Evolutionary conservation across 768 basidiomycete genomes (phyloP), one percentile per base, ranked within the genome.

Genomic region (Collybiopsis luxurians): DNA sequence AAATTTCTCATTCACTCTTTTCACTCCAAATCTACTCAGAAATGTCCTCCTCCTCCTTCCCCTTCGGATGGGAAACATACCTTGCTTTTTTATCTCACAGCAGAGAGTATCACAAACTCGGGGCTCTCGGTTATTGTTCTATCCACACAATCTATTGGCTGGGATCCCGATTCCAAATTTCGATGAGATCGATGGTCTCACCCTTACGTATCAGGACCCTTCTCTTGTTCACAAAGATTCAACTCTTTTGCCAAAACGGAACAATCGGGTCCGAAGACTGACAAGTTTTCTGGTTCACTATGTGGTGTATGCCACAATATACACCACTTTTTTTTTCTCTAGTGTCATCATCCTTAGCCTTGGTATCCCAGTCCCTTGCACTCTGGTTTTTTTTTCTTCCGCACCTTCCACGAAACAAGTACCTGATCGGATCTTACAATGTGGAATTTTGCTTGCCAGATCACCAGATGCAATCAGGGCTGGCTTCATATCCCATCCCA

Each of bases 121-220:
- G n/a, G n/a, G n/a, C n/a, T 44, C 24, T n/a, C 43, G 9, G 24
- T 7, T 19, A 6, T 44, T 24, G 17, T 19, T 44, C 6, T 7
- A 9, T 24, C 5, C 5, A 6, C 31, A 24, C 19, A 34, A 50
- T 7, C 39, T 21, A 55, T 56, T 40, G 38, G 48, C 46, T n/a
- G 38, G 17, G 46, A 65, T 63, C 59, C 57, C 60, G 44, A 61
- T 64, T 68, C 59, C 59, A 61, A 21, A 31, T 55, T 28, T 31
- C 58, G 60, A 65, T 64, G 48, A 62, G 59, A 63, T 66, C 63
- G 59, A 63, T 63, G 56, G 53, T 50, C 57, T 53, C 60, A 59
- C 61, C 13, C 21, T 47, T 21, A 30, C 5, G 52, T 60, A 60
- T 51, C 45, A 53, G 31, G 42, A 39, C n/a, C 11, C 24, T 9